phyloP scores from a whole-genome alignment of 257 asterid genomes.

The Thymus quinquecostatus region DNA sequence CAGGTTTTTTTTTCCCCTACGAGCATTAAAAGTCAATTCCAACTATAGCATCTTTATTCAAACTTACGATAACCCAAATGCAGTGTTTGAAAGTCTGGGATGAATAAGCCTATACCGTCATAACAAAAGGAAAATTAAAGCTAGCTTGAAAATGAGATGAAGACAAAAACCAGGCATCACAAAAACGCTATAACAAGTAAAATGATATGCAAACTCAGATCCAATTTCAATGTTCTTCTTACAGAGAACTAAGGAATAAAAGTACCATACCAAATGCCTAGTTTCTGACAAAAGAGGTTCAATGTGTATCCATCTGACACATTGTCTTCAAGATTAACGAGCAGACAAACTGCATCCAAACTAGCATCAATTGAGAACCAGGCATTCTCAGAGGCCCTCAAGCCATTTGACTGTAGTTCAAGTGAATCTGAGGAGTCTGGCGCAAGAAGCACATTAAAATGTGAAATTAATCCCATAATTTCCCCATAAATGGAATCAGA shows the following conservation, averaged over 20 bases:
- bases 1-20: constrained; percentile 3
- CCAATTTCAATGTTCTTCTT: neutral
- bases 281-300: constrained; percentile 47
- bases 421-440: constrained; percentile 44
- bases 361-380: constrained; percentile 64
- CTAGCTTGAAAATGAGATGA: neutral
- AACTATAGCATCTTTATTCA: constrained; percentile 4
- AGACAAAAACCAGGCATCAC: constrained; percentile 24
- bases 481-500: constrained; percentile 61
- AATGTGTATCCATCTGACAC: constrained; percentile 56
- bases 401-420: constrained; percentile 41
- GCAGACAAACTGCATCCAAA: constrained; percentile 52
- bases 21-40: constrained; percentile 16
- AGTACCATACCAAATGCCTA: constrained; percentile 62
- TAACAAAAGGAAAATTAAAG: neutral
- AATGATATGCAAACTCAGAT: constrained; percentile 7
- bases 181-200: constrained; percentile 27
- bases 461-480: constrained; percentile 53
- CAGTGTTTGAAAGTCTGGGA: constrained; percentile 10
- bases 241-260: constrained; percentile 28
- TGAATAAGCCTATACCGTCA: constrained; percentile 15
- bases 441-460: constrained; percentile 46
- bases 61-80: neutral
- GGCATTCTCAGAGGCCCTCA: constrained; percentile 33
- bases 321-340: constrained; percentile 73